A percentile compares a stretch with the other conserved stretches of the same genome.
phyloP scores from a whole-genome alignment of 345 rosid genomes.

The Bretschneidera sinensis region DNA sequence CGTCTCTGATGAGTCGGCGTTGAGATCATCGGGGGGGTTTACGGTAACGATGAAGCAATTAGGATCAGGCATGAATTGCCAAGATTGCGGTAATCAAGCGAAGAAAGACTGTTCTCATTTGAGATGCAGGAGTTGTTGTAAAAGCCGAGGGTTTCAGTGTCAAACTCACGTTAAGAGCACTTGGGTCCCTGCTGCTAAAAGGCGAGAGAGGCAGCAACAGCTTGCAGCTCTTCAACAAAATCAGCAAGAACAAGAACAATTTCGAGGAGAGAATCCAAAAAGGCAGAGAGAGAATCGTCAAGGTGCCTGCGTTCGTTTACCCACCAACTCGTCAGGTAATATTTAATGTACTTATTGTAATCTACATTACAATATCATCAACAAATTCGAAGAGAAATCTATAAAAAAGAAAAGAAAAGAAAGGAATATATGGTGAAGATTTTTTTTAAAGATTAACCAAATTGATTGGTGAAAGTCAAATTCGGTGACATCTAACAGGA shows the following conservation, averaged over 20 bases:
- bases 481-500: conserved; percentile 22
- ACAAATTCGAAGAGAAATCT: conserved; percentile 5
- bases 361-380: conserved; percentile 18
- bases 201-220: conserved; percentile 84
- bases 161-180: conserved; percentile 91
- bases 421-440: conserved; percentile 6
- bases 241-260: conserved; percentile 32
- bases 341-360: too few species aligned
- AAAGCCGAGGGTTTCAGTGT: conserved; percentile 96
- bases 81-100: conserved; percentile 96
- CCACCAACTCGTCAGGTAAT: conserved; percentile 23
- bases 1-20: conserved; percentile 47
- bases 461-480: neutral
- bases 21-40: conserved; percentile 48
- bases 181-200: conserved; percentile 93
- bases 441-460: conserved; percentile 18
- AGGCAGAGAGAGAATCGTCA: conserved; percentile 60
- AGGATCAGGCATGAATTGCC: conserved; percentile 93
- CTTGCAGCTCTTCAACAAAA: conserved; percentile 42
- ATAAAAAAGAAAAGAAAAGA: too few species aligned
- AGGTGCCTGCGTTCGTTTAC: conserved; percentile 24
- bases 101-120: conserved; percentile 79
- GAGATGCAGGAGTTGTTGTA: conserved; percentile 98
- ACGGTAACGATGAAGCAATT: conserved; percentile 50
- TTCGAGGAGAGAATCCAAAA: conserved; percentile 46